Evolutionary conservation across 441 rosid species (phyloP).

Genomic region (Erodium trifolium): DNA sequence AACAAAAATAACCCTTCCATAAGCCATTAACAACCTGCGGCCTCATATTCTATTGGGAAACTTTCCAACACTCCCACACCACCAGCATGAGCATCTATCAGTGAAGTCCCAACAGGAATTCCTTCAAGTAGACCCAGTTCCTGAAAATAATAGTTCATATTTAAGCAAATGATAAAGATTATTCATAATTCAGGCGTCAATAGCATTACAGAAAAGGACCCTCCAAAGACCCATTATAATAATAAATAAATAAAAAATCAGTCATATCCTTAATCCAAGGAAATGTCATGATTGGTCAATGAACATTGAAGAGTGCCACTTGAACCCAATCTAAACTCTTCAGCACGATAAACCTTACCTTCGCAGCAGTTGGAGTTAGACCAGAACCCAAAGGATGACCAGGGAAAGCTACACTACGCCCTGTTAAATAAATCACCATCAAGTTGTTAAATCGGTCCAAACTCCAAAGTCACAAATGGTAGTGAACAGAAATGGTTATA

Average conservation of each 20-base stretch:
- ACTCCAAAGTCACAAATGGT: too few species aligned
- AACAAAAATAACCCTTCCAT: conserved; percentile 5
- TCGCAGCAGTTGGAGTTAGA: conserved; percentile 74
- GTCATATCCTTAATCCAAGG: conserved; percentile 22
- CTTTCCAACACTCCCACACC: conserved; percentile 96
- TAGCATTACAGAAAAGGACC: conserved; percentile 14
- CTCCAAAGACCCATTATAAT: conserved; percentile 13
- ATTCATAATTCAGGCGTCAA: conserved; percentile 5
- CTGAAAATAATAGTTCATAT: conserved; percentile 30
- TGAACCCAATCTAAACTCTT: conserved; percentile 31
- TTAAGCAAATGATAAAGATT: conserved; percentile 8
- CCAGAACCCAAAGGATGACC: conserved; percentile 94
- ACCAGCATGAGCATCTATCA: conserved; percentile 98
- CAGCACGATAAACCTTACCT: conserved; percentile 56
- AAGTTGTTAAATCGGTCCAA: conserved; percentile 7
- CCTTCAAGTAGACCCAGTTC: conserved; percentile 73
- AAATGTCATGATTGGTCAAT: conserved; percentile 24
- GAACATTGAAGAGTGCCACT: conserved; percentile 13
- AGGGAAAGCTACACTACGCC: conserved; percentile 94
- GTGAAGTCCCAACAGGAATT: conserved; percentile 79
- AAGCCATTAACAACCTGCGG: conserved; percentile 41
- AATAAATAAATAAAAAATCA: not conserved
- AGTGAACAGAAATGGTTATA: too few species aligned
- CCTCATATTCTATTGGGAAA: conserved; percentile 34
- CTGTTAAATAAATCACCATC: conserved; percentile 30